Percentiles rank a stretch among this genome's conserved stretches.
These are phyloP conservation scores for Ustulina deusta DNA, from an alignment of 2,329 filamentous ascomycete genomes.

Conservation along the genomic window DNA sequence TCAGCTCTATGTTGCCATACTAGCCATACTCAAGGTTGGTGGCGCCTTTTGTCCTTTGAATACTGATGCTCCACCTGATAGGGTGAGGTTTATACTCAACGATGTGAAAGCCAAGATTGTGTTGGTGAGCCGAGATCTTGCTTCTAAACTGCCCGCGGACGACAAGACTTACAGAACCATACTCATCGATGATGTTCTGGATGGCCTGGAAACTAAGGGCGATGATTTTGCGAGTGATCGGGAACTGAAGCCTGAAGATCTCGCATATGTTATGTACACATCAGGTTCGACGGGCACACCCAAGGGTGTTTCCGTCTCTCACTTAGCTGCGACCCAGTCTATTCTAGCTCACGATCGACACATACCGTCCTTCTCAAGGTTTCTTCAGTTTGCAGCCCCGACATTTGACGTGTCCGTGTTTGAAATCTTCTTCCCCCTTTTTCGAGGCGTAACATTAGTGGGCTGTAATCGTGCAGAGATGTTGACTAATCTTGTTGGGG, in stretches of 20 bases:
- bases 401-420: conserved; percentile 97
- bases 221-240: not conserved
- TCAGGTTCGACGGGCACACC: conserved; percentile 90
- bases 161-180: conserved; percentile 52
- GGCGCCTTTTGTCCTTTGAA: conserved; percentile 88
- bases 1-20: conserved; percentile 79
- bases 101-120: conserved; percentile 79
- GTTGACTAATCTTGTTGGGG: conserved; percentile 78
- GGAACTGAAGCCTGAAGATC: conserved; percentile 50
- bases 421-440: conserved; percentile 91
- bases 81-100: conserved; percentile 82
- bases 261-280: conserved; percentile 95
- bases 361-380: conserved; percentile 80
- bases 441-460: conserved; percentile 78
- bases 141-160: conserved; percentile 54
- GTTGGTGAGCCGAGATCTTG: conserved; percentile 69
- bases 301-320: conserved; percentile 87
- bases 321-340: conserved; percentile 83
- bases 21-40: conserved; percentile 84
- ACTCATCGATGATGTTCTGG: conserved; percentile 50
- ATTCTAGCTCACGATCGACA: conserved; percentile 83
- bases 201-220: not conserved
- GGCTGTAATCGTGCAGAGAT: conserved; percentile 76
- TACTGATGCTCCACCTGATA: conserved; percentile 79
- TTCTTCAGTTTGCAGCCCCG: conserved; percentile 91